Evolutionary conservation across 345 rosid species (phyloP).

Genomic region (Reutealis trisperma): DNA sequence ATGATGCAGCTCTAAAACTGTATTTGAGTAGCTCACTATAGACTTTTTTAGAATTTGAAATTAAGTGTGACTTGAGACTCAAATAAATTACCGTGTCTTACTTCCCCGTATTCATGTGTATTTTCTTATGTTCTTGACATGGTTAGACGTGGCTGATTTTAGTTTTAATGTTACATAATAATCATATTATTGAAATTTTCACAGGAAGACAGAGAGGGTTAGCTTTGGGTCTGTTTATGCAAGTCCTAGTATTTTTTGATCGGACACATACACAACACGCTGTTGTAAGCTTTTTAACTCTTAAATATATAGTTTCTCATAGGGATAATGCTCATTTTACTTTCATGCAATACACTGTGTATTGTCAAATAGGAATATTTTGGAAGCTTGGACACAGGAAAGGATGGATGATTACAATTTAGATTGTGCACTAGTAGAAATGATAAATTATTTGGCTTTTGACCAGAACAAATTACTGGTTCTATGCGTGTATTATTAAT

Average conservation of each 20-base stretch:
- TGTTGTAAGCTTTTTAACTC: background rate
- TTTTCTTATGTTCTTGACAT: background rate
- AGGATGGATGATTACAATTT: too few relatives aligned
- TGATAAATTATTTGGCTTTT: too few relatives aligned
- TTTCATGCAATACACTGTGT: background rate
- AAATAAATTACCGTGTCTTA: background rate
- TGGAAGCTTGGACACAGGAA: too few relatives aligned
- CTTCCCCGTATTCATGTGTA: background rate
- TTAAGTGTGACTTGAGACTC: background rate
- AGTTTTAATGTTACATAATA: background rate
- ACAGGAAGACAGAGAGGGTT: background rate
- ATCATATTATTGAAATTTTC: background rate
- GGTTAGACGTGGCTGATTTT: background rate
- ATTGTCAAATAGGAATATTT: too few relatives aligned
- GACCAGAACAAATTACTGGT: too few relatives aligned
- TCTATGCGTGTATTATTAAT: too few relatives aligned
- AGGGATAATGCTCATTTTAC: background rate
- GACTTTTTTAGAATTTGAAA: background rate
- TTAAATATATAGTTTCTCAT: background rate
- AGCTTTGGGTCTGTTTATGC: too few relatives aligned
- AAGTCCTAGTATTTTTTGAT: background rate
- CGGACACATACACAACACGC: background rate
- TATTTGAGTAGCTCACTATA: background rate
- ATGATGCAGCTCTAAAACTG: too few relatives aligned
- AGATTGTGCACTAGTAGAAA: too few relatives aligned